Evolutionary conservation across 2,329 filamentous ascomycete species (phyloP).

Genomic region (Fusarium transvaalense): DNA sequence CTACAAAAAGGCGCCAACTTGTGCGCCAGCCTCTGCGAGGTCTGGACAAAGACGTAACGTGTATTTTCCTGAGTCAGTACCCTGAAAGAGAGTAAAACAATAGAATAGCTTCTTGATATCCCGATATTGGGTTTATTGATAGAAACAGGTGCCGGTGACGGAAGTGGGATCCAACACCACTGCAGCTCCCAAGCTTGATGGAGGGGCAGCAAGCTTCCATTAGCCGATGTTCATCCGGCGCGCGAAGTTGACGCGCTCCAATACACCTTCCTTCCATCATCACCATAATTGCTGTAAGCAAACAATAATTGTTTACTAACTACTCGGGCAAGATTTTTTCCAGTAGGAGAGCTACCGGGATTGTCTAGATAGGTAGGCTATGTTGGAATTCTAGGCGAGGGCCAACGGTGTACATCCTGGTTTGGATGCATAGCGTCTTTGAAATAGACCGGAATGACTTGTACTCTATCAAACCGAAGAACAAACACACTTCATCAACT

Average conservation of each 20-base stretch:
- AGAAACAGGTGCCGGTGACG: constrained; percentile 21
- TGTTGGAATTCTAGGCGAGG: background rate
- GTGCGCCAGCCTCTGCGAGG: constrained; percentile 28
- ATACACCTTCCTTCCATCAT: background rate
- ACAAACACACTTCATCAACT: background rate
- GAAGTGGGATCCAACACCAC: constrained; percentile 30
- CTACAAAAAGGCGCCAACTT: constrained; percentile 23
- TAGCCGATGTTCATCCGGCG: constrained; percentile 45
- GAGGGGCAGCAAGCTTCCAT: constrained; percentile 44
- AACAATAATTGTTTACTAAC: background rate
- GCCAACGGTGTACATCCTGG: background rate
- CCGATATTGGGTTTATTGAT: constrained; percentile 23
- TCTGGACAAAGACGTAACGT: background rate
- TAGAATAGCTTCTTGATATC: background rate
- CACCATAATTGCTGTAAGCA: background rate
- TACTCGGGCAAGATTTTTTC: no score
- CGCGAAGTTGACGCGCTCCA: constrained; percentile 26
- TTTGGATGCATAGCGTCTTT: background rate
- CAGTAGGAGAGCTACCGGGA: background rate
- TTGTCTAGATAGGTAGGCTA: background rate
- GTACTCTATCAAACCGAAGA: background rate
- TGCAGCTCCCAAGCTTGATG: constrained; percentile 39
- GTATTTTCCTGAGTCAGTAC: background rate
- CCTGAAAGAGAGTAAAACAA: background rate
- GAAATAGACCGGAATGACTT: background rate